Percentiles rank a stretch among this genome's conserved stretches.
Conservation (phyloP, 1,284 basidiomycete genomes). For the Ceratobasidium theobromae region DNA sequence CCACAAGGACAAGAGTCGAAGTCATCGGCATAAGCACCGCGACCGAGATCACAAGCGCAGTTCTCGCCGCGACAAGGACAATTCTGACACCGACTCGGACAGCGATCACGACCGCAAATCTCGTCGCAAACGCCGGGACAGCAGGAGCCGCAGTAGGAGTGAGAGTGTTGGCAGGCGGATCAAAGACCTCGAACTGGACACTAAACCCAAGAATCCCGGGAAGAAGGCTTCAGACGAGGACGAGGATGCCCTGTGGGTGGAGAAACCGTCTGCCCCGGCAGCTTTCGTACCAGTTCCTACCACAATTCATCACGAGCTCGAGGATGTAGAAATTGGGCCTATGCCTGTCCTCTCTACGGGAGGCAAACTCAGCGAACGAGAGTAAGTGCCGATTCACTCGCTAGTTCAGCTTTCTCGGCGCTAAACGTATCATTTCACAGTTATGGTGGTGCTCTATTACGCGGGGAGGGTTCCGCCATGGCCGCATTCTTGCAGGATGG, state of each 20-base stretch:
- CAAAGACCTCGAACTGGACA: slow-evolving; percentile 48
- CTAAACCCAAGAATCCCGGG: slow-evolving; percentile 39
- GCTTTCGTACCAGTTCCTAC: slow-evolving; percentile 40
- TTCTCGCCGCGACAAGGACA: slow-evolving; percentile 11
- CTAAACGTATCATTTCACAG: slow-evolving; percentile 36
- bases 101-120: slow-evolving; percentile 41
- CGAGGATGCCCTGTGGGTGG: slow-evolving; percentile 71
- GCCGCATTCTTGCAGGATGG: slow-evolving; percentile 91
- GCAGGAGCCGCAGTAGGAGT: slow-evolving; percentile 36
- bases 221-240: slow-evolving; percentile 40
- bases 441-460: slow-evolving; percentile 81
- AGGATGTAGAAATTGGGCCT: slow-evolving; percentile 58
- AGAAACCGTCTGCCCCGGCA: slow-evolving; percentile 53
- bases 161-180: slow-evolving; percentile 38
- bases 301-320: slow-evolving; percentile 40
- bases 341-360: slow-evolving; percentile 54
- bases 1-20: slow-evolving; percentile 50
- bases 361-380: slow-evolving; percentile 67
- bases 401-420: not conserved
- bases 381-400: slow-evolving; percentile 44
- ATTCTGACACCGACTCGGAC: slow-evolving; percentile 35
- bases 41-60: slow-evolving; percentile 32
- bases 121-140: slow-evolving; percentile 36
- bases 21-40: slow-evolving; percentile 41
- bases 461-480: slow-evolving; percentile 97